Percentiles rank a stretch among this genome's conserved stretches.
phyloP scores from a whole-genome alignment of 1,284 basidiomycete species.

The Apiotrichum siamense region DNA sequence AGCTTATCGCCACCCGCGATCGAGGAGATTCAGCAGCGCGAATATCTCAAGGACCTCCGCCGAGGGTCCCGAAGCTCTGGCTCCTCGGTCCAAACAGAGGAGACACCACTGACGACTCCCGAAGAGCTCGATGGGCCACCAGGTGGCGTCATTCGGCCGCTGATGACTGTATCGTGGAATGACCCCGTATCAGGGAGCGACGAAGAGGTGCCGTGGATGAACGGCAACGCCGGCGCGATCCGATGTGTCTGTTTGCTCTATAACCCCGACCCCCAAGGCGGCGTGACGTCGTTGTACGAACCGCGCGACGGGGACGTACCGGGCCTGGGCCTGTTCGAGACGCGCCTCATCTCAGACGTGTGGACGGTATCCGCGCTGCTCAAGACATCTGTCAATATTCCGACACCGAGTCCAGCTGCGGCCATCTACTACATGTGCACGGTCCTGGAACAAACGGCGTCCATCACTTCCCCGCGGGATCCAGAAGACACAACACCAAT shows the following conservation, averaged over 20 bases:
- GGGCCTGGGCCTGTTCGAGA: conserved; percentile 8
- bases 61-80: background rate
- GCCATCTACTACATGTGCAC: conserved; percentile 32
- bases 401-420: conserved; percentile 18
- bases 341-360: conserved; percentile 13
- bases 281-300: conserved; percentile 20
- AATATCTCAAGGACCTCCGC: background rate
- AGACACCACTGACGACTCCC: too few relatives aligned
- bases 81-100: background rate
- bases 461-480: conserved; percentile 30
- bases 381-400: conserved; percentile 14
- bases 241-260: conserved; percentile 22
- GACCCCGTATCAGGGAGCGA: conserved; percentile 8
- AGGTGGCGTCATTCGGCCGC: background rate
- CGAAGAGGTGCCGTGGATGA: conserved; percentile 23
- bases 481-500: conserved; percentile 10
- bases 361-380: conserved; percentile 34
- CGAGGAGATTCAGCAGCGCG: background rate
- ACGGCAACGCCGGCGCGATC: conserved; percentile 14
- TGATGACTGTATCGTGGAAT: conserved; percentile 18
- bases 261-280: conserved; percentile 26
- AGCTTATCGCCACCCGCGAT: background rate
- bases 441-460: conserved; percentile 25
- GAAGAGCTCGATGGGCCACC: background rate
- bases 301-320: conserved; percentile 6